These are phyloP conservation scores for Wickerhamomyces mucosus DNA, from an alignment of 805 yeast genomes.

Conservation along the genomic window DNA sequence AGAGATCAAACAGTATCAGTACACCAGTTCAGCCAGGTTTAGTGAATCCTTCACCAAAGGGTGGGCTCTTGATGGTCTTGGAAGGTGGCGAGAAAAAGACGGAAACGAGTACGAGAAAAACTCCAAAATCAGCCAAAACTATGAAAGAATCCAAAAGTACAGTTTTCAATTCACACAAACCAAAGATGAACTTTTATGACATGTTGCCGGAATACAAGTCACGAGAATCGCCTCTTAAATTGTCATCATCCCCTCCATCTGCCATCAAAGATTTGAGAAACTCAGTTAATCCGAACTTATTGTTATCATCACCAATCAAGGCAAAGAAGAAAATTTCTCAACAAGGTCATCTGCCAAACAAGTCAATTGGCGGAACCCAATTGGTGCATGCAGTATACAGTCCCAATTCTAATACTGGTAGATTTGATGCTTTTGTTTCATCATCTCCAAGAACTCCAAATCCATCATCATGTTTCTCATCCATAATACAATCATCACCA, in stretches of 20 bases:
- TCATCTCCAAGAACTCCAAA: conserved; percentile 21
- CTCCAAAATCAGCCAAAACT: conserved; percentile 1
- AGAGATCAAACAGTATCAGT: background rate
- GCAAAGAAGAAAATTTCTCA: conserved; percentile 5
- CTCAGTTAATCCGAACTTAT: conserved; percentile 18
- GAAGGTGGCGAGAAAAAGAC: conserved; percentile 2
- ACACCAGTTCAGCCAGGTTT: conserved; percentile 11
- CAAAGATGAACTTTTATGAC: background rate
- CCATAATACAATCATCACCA: conserved; percentile 22
- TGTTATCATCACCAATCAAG: conserved; percentile 19
- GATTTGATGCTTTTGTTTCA: background rate
- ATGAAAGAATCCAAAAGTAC: conserved; percentile 1
- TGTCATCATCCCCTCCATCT: background rate
- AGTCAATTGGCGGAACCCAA: background rate
- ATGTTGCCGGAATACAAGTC: background rate
- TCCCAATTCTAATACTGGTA: background rate
- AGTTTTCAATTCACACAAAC: background rate
- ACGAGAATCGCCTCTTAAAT: background rate
- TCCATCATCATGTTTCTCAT: conserved; percentile 19
- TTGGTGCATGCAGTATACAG: background rate
- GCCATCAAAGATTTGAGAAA: background rate
- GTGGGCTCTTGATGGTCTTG: conserved; percentile 16
- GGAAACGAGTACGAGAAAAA: conserved; percentile 1
- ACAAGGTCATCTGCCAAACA: background rate
- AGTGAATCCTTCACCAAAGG: conserved; percentile 19